A percentile compares a stretch with the other conserved stretches of the same genome.
Evolutionary conservation across 2,329 filamentous ascomycete species (phyloP).

Genomic region (Diaporthe batatas): DNA sequence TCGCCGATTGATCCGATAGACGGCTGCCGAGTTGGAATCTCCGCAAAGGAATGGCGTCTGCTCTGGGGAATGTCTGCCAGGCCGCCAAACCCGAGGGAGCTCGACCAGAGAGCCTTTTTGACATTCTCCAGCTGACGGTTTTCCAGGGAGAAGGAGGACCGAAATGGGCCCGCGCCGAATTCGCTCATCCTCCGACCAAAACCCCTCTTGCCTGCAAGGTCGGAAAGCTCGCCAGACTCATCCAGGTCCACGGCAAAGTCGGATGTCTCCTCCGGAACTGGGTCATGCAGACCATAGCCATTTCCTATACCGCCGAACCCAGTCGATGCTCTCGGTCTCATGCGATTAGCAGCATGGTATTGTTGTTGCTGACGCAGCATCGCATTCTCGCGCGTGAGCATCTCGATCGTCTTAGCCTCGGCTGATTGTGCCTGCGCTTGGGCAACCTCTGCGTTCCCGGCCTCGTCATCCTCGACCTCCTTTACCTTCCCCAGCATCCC

Average conservation of each 20-base stretch:
- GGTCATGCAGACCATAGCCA: conserved; percentile 70
- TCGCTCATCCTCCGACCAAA: conserved; percentile 70
- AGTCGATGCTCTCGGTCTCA: conserved; percentile 71
- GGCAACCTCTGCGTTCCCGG: conserved; percentile 52
- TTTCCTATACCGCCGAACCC: conserved; percentile 65
- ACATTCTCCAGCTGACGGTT: conserved; percentile 74
- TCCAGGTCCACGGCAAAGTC: conserved; percentile 81
- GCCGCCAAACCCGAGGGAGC: conserved; percentile 74
- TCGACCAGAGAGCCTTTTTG: conserved; percentile 79
- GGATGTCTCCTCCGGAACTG: conserved; percentile 71
- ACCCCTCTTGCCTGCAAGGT: conserved; percentile 59
- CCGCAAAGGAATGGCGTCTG: conserved; percentile 84
- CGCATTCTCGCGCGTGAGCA: conserved; percentile 73
- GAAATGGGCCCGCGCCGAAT: conserved; percentile 61
- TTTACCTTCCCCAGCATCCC: conserved; percentile 76
- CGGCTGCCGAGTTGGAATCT: conserved; percentile 73
- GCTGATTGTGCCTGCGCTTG: conserved; percentile 64
- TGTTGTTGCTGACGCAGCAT: conserved; percentile 71
- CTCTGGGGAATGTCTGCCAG: conserved; percentile 77
- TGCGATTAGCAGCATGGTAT: conserved; percentile 63
- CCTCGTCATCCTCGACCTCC: conserved; percentile 77
- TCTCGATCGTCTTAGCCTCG: conserved; percentile 74
- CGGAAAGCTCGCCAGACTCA: conserved; percentile 68
- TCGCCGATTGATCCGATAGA: conserved; percentile 74
- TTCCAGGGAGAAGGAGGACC: conserved; percentile 66